A percentile compares a stretch with the other conserved stretches of the same genome.
These are phyloP conservation scores for Cryphonectria japonica DNA, from an alignment of 2,329 filamentous ascomycete genomes.

Conservation along the genomic window DNA sequence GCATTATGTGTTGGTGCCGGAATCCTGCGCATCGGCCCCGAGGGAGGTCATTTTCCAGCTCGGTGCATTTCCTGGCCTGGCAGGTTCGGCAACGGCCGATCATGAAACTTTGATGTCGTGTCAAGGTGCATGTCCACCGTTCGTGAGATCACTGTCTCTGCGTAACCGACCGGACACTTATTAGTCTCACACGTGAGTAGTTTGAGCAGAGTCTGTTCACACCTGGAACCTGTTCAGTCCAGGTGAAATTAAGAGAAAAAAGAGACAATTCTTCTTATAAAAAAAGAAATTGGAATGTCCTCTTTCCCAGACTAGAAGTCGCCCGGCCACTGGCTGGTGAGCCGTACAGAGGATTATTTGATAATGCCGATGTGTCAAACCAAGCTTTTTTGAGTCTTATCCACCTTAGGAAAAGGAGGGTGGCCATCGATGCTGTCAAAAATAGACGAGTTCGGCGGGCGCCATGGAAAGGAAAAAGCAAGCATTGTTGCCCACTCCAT, in stretches of 20 bases:
- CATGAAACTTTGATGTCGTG: conserved; percentile 32
- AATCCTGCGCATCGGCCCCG: conserved; percentile 36
- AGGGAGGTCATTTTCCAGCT: conserved; percentile 21
- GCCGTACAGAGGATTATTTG: conserved; percentile 19
- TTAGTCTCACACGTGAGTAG: conserved; percentile 34
- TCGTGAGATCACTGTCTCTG: conserved; percentile 29
- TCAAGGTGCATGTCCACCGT: conserved; percentile 23
- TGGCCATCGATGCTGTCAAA: not conserved
- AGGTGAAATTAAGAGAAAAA: conserved; percentile 10
- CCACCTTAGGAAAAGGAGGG: not conserved
- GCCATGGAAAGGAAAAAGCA: conserved; percentile 2
- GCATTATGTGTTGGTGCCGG: conserved; percentile 20
- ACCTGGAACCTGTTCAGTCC: conserved; percentile 17
- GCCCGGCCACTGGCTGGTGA: conserved; percentile 15
- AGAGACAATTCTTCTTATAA: too few species aligned
- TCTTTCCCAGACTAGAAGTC: not conserved
- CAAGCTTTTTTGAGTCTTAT: not conserved
- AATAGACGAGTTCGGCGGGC: not conserved
- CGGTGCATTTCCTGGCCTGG: conserved; percentile 34
- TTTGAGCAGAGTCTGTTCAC: conserved; percentile 20
- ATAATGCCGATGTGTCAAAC: conserved; percentile 6
- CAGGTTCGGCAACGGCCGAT: conserved; percentile 38
- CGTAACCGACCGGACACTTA: conserved; percentile 30
- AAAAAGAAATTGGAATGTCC: conserved; percentile 14
- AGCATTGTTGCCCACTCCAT: conserved; percentile 3